Percentiles rank a stretch among this genome's conserved stretches.
phyloP scores from a whole-genome alignment of 1,284 basidiomycete species.

The Moesziomyces antarcticus region DNA sequence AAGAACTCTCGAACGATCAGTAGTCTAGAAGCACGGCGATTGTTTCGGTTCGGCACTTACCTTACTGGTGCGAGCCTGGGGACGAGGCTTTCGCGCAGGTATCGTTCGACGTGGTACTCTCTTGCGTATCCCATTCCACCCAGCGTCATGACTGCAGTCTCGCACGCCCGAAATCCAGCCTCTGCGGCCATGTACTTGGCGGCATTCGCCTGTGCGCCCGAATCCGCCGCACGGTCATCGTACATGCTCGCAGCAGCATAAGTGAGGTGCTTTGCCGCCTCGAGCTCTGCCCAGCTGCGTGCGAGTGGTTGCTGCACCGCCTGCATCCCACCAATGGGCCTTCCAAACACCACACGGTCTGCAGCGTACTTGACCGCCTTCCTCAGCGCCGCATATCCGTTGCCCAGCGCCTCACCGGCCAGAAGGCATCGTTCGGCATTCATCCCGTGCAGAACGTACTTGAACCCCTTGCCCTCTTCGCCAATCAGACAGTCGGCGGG shows the following conservation, averaged over 20 bases:
- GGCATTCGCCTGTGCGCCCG: constrained; percentile 65
- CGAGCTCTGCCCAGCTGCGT: constrained; percentile 62
- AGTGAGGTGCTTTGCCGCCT: constrained; percentile 63
- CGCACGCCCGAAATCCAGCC: constrained; percentile 60
- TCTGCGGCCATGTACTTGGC: constrained; percentile 67
- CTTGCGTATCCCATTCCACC: constrained; percentile 66
- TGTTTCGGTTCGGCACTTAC: constrained; percentile 13
- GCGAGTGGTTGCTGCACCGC: constrained; percentile 66
- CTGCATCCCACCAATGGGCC: constrained; percentile 65
- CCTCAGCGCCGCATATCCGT: constrained; percentile 51
- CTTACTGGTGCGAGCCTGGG: constrained; percentile 62
- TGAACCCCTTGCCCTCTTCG: constrained; percentile 69
- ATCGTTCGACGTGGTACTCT: constrained; percentile 57
- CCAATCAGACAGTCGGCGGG: constrained; percentile 65
- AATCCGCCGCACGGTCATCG: constrained; percentile 46
- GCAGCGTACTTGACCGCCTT: constrained; percentile 56
- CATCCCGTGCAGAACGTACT: constrained; percentile 59
- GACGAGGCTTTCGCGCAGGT: constrained; percentile 62
- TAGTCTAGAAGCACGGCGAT: neutral
- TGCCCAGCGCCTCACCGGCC: constrained; percentile 69
- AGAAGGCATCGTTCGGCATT: constrained; percentile 70
- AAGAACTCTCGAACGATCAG: neutral
- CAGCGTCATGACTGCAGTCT: constrained; percentile 55
- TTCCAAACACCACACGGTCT: constrained; percentile 63
- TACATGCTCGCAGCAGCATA: constrained; percentile 63